Base-by-base conservation (phyloP, 306 rosid species). In the Castanopsis chinensis region DNA sequence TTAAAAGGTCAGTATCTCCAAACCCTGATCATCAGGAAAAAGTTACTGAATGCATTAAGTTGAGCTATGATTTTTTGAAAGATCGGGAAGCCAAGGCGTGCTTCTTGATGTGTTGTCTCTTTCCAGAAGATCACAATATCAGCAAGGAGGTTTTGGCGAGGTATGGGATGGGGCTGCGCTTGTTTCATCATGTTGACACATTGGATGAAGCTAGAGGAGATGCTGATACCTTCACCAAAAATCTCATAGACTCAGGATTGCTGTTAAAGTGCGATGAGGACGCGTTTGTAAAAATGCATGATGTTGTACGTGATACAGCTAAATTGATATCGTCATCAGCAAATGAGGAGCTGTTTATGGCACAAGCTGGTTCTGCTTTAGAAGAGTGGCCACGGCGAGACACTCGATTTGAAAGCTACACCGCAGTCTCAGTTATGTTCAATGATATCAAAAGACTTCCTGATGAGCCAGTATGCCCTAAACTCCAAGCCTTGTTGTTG, bases 81-180 rank as follows among this genome's bases (percentile, higher is more conserved):
- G 7, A 9, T 6, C 1, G 15, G 19, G 76, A 84, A 49, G 53
- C 72, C 53, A 68, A 51, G 35, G 23, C 9, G 0, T 56, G 69
- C 19, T 84, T 84, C 57, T 75, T 80, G 59, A 30, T 80, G 3
- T 84, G 82, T 5, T 35, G 85, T 7, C 23, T 84, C 5, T 80
- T 74, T 53, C 60, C 81, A 13, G 78, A 81, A 18, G 81, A 81
- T 68, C 17, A 41, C 37, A 3, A 57, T 3, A 73, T 84, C 30
- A 0, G 0, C 20, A 9, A 33, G 6, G 53, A 76, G 23, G 51
- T 84, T 54, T 49, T 49, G 53, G 53, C 17, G 15, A 49, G 53
- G 53, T 49, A 49, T 12, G 53, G 14, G 17, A 49, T 49, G 53
- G 53, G 53, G 13, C 53, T 49, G 14, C 17, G 17, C 15, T 49